These are phyloP conservation scores for Paracoccidioides lutzii DNA, from an alignment of 2,329 filamentous ascomycete species.

Conservation along the genomic window DNA sequence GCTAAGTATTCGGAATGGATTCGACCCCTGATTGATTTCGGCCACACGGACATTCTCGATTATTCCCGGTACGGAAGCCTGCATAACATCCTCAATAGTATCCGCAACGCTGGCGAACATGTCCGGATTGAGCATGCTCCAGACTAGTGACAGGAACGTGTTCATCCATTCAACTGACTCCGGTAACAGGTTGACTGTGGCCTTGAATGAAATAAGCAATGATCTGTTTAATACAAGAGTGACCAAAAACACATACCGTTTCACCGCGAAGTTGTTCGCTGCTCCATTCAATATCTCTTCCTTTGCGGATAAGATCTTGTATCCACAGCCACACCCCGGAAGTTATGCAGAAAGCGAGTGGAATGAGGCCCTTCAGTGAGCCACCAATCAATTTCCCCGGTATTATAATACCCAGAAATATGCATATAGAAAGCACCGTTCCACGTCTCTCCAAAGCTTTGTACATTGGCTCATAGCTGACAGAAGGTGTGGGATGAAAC, in stretches of 20 bases:
- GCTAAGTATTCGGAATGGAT: conserved; percentile 77
- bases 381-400: conserved; percentile 71
- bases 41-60: conserved; percentile 93
- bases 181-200: conserved; percentile 76
- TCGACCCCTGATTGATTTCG: conserved; percentile 86
- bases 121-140: conserved; percentile 87
- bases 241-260: conserved; percentile 38
- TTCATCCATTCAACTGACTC: conserved; percentile 98
- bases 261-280: conserved; percentile 75
- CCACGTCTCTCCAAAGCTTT: conserved; percentile 60
- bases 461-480: conserved; percentile 86
- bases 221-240: neutral
- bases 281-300: conserved; percentile 74
- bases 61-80: conserved; percentile 77
- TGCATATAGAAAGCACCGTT: conserved; percentile 54
- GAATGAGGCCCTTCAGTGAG: conserved; percentile 60
- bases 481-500: conserved; percentile 84
- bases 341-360: conserved; percentile 55
- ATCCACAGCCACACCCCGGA: conserved; percentile 81
- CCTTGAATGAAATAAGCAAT: conserved; percentile 27
- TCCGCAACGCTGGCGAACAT: conserved; percentile 92
- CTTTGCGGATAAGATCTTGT: conserved; percentile 72
- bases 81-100: conserved; percentile 91
- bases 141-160: conserved; percentile 67
- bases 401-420: conserved; percentile 62